Evolutionary conservation across 306 rosid genomes (phyloP).

Genomic region (Casuarina equisetifolia): DNA sequence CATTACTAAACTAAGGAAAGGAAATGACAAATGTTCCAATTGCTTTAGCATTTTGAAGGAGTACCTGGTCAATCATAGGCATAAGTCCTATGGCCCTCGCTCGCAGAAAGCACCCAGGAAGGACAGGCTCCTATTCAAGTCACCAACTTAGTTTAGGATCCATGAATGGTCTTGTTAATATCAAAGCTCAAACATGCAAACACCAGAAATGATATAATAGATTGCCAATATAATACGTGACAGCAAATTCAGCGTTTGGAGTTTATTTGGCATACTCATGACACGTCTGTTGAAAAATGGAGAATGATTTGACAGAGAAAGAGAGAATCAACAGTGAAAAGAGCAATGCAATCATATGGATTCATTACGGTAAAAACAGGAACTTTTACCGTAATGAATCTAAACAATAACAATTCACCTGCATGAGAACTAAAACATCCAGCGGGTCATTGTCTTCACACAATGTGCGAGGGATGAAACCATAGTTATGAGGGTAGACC

Average conservation of each 20-base stretch:
- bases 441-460: constrained; percentile 98
- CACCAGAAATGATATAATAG: neutral
- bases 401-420: constrained; percentile 46
- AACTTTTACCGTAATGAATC: constrained; percentile 1
- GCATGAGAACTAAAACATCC: constrained; percentile 95
- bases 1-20: neutral
- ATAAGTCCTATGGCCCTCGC: constrained; percentile 93
- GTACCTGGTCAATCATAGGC: constrained; percentile 99
- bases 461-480: constrained; percentile 87
- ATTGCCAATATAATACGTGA: neutral
- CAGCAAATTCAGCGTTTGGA: neutral
- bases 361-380: neutral
- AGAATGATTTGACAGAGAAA: neutral
- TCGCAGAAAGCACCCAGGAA: constrained; percentile 94
- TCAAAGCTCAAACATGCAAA: constrained; percentile 12
- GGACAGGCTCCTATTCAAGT: constrained; percentile 80
- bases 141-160: constrained; percentile 20
- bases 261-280: constrained; percentile 8
- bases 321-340: neutral
- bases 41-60: constrained; percentile 4
- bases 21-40: neutral
- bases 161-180: constrained; percentile 7
- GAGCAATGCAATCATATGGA: neutral
- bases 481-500: constrained; percentile 95
- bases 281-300: neutral